Conservation (phyloP, 345 rosid species). For the Ricinus communis region DNA sequence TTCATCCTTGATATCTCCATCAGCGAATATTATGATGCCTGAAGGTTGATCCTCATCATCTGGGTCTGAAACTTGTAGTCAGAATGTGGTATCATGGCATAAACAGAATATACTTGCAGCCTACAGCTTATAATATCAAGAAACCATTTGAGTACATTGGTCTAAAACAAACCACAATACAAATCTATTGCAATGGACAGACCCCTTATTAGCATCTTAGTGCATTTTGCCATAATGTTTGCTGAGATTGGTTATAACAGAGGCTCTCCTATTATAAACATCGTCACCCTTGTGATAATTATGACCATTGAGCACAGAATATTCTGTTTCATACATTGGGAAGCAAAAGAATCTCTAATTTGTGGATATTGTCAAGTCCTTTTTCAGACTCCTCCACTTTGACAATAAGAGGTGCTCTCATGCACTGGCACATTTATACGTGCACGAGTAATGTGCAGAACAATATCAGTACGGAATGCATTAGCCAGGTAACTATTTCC, state of each 20-base stretch:
- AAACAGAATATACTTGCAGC: background rate
- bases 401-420: no score
- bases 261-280: no score
- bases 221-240: background rate
- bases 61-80: slow-evolving; percentile 38
- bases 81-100: background rate
- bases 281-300: no score
- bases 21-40: slow-evolving; percentile 72
- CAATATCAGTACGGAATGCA: background rate
- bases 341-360: no score
- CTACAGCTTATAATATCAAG: slow-evolving; percentile 7
- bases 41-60: slow-evolving; percentile 67
- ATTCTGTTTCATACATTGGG: no score
- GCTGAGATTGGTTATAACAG: background rate
- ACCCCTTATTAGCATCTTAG: background rate
- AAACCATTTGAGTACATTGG: background rate
- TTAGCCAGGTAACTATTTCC: background rate
- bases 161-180: background rate
- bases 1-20: slow-evolving; percentile 49
- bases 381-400: no score
- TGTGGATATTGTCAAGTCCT: no score
- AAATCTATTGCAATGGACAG: background rate
- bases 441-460: background rate
- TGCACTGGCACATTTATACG: no score
- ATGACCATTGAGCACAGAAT: no score